Evolutionary conservation across 2,329 filamentous ascomycete genomes (phyloP), one percentile per base, ranked within the genome.

Genomic region (Nannizziopsis arthrosporioides): DNA sequence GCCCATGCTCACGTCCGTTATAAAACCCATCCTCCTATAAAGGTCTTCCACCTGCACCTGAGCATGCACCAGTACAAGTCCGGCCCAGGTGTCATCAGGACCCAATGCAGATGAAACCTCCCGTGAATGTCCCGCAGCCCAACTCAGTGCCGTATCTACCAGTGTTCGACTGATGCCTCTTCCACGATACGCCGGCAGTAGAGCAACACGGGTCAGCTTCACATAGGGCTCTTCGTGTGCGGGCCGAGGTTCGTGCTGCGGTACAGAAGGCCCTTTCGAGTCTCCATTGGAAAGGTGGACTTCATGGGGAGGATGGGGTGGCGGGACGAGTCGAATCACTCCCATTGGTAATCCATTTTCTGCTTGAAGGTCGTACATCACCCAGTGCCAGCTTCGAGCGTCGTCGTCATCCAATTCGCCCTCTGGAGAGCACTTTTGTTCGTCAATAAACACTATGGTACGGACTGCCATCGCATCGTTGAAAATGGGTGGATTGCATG

Each of bases 341-440:
- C 82, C 87, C 46, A 90, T 78, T 42, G 87, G 77, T 18, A 65
- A 68, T 54, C 61, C 15, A 70, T 74, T 47, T 30, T 27, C 38
- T 12, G 42, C 34, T 31, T 27, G 37, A 12, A 74, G 80, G 42
- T 79, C 78, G 65, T 94, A 94, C n/a, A 82, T 72, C 27, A 94
- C 82, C 84, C 86, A 94, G 65, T 95, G 88, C 68, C 82, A 90
- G 56, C 80, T 82, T 32, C 85, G 77, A 1, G 74, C 56, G 63
- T 96, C 90, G 61, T 95, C 87, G 1, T 73, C 68, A 68, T 95
- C 90, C 55, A 86, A 75, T 64, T 96, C 89, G 54, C 80, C 77
- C 34, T 83, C 78, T 0, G 79, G 64, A 0, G 71, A 67, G 22
- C 77, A 71, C 17, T 68, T 63, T 54, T 81, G 78, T 59, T 80